Base-by-base conservation (phyloP, 768 basidiomycete species). In the Cystoderma amianthinum region DNA sequence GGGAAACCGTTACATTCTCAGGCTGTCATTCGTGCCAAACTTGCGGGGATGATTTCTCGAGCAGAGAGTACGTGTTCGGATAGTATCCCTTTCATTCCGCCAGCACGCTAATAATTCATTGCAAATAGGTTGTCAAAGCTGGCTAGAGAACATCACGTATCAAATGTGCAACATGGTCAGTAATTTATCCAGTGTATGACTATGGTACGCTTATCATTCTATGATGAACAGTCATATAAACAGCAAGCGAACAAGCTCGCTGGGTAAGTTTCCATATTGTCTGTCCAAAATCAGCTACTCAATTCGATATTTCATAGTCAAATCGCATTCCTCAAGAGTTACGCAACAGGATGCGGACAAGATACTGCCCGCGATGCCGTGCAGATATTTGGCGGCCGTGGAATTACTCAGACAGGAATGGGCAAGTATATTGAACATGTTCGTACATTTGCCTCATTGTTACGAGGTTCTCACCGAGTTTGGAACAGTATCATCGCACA, bases 21-120 rank as follows among this genome's bases (percentile, higher is more conserved):
- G 55, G 78, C 93, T 0, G 86, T 97, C 44, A 87, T 98, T 52
- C 81, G 94, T 16, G 64, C 78, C 33, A 96, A 93, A 69, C 62
- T 98, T 36, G 92, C 92, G 2, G 69, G 56, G 4, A 98, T 98
- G 90, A 92, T 96, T 41, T 74, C 87, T 21, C 78, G 86, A 39
- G 72, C 65, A 36, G 74, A 76, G 53, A 69, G 71, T 61, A 42
- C 44, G 55, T 49, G 20, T 15, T 41, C 34, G n/a, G 4, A n/a
- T 19, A 16, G 40, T 38, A 2, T 36, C 20, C 22, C 15, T 28
- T 22, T 4, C 30, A 15, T 4, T 40, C 30, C n/a, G 34, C 44
- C 11, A 28, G 23, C 30, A 28, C n/a, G n/a, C n/a, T n/a, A n/a
- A n/a, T n/a, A n/a, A n/a, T n/a, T 69, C 44, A 58, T 60, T 12